These are phyloP conservation scores for Leccinum angustisporum DNA, from an alignment of 1,284 basidiomycete species.

Conservation along the genomic window DNA sequence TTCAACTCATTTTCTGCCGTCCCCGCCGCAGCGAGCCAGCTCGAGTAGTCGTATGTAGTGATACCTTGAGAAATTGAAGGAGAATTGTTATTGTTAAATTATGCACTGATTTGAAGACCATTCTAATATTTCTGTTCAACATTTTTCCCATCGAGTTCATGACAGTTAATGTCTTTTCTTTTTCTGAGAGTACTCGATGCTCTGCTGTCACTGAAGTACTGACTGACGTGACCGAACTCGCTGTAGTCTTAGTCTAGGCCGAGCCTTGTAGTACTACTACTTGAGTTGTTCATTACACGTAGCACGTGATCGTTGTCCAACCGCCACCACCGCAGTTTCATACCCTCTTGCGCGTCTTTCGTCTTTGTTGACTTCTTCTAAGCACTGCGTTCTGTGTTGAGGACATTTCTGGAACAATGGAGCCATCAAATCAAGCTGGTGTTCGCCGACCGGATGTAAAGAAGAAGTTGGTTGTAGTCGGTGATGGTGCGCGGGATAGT, in stretches of 20 bases:
- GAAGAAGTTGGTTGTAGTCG: constrained; percentile 89
- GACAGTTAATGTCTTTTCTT: not conserved
- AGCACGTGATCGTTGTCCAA: constrained; percentile 21
- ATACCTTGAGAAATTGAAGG: not conserved
- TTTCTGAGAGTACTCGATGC: not conserved
- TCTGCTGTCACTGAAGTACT: not conserved
- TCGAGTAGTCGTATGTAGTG: not conserved
- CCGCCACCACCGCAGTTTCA: not conserved
- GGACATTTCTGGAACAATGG: constrained; percentile 17
- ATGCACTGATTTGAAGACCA: not conserved
- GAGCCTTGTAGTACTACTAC: no score
- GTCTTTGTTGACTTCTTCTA: not conserved
- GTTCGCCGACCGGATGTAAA: constrained; percentile 73
- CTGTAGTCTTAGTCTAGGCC: no score
- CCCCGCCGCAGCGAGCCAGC: not conserved
- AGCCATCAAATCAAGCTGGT: constrained; percentile 25
- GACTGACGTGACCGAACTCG: not conserved
- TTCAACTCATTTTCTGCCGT: not conserved
- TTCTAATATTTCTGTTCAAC: not conserved
- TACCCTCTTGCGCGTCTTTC: not conserved
- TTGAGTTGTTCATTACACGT: not conserved
- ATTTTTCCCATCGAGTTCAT: not conserved
- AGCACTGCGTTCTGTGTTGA: not conserved
- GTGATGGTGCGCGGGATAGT: constrained; percentile 67
- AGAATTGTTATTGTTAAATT: not conserved